Evolutionary conservation across 768 basidiomycete species (phyloP).

Genomic region (Lanmaoa pseudosensibilis): DNA sequence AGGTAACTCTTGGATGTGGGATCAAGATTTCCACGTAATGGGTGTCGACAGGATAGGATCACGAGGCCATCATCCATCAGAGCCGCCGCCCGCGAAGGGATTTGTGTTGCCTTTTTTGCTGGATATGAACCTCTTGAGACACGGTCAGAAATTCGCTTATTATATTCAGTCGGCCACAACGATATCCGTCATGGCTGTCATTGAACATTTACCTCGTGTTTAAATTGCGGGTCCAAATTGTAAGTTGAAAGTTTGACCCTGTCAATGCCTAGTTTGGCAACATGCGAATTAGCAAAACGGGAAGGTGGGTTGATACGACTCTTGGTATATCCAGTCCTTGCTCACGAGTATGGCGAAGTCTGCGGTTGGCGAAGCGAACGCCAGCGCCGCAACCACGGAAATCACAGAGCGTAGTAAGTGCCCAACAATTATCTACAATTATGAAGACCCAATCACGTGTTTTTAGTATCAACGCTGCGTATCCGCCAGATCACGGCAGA

Average conservation of each 20-base stretch:
- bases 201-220: background rate
- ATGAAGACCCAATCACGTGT: background rate
- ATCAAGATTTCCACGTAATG: slow-evolving; percentile 10
- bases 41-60: slow-evolving; percentile 1
- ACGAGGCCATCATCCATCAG: slow-evolving; percentile 10
- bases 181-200: background rate
- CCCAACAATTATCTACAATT: background rate
- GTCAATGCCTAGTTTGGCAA: slow-evolving; percentile 14
- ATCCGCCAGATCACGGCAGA: slow-evolving; percentile 39
- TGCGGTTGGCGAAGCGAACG: slow-evolving; percentile 5
- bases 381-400: background rate
- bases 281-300: background rate
- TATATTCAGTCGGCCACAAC: background rate
- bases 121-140: background rate
- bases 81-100: background rate
- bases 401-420: slow-evolving; percentile 20
- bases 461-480: slow-evolving; percentile 11
- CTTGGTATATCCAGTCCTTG: slow-evolving; percentile 3
- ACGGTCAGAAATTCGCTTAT: background rate
- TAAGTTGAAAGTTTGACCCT: background rate
- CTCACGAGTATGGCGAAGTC: slow-evolving; percentile 3
- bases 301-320: background rate
- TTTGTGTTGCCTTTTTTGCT: background rate
- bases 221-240: background rate
- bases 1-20: background rate